Percentiles rank a stretch among this genome's conserved stretches.
Evolutionary conservation across 805 yeast species (phyloP).

Genomic region (Kuraishia ogatae): DNA sequence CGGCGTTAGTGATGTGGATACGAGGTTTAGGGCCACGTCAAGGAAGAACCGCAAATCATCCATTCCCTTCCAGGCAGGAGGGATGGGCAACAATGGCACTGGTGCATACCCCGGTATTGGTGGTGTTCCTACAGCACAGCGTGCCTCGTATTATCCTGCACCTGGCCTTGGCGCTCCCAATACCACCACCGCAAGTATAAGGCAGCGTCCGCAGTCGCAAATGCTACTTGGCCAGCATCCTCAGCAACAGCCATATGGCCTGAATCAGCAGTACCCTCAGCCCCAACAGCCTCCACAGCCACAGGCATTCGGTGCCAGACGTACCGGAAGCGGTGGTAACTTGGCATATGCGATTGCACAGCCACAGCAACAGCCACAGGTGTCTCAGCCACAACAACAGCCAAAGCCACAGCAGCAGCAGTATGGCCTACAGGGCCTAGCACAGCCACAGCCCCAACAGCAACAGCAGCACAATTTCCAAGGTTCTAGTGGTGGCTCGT

Average conservation of each 20-base stretch:
- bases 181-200: not conserved
- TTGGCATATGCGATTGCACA: not conserved
- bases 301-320: not conserved
- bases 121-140: too few relatives aligned
- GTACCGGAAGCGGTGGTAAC: not conserved
- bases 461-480: not conserved
- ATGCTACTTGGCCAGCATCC: not conserved
- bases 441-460: not conserved
- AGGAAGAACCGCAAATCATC: constrained; percentile 37
- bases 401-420: constrained; percentile 9
- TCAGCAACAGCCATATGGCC: not conserved
- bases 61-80: constrained; percentile 13
- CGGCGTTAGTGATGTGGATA: not conserved
- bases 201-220: not conserved
- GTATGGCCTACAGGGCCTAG: not conserved
- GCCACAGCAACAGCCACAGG: constrained; percentile 7
- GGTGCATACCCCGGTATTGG: not conserved
- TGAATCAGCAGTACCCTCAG: not conserved
- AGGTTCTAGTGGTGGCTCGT: not conserved
- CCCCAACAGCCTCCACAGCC: not conserved
- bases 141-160: not conserved
- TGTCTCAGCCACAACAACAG: constrained; percentile 6
- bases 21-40: constrained; percentile 31
- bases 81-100: too few relatives aligned
- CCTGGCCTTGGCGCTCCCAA: not conserved